Evolutionary conservation across 2,329 filamentous ascomycete species (phyloP).

Genomic region (Ophiostoma triangulosporum): DNA sequence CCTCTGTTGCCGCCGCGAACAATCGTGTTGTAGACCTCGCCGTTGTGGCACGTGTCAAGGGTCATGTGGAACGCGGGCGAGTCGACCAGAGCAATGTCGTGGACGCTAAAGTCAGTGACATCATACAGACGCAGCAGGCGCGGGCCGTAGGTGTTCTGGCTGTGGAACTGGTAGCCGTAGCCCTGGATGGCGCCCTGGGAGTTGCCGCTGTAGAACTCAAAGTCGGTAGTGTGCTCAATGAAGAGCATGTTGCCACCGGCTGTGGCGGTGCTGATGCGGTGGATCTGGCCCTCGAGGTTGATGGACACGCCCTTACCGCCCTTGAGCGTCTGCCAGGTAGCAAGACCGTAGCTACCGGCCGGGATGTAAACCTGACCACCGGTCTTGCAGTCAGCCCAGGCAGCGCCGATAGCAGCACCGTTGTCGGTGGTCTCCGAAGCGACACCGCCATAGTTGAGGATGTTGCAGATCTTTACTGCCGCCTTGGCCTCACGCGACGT

Average conservation of each 20-base stretch:
- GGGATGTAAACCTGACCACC: not conserved
- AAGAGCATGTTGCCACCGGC: slow-evolving; percentile 17
- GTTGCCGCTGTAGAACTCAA: slow-evolving; percentile 31
- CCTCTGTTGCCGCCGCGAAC: slow-evolving; percentile 36
- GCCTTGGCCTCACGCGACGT: slow-evolving; percentile 3
- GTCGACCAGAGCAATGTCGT: slow-evolving; percentile 35
- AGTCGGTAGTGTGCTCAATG: slow-evolving; percentile 23
- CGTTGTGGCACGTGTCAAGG: slow-evolving; percentile 26
- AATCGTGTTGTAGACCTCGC: slow-evolving; percentile 41
- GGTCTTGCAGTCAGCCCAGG: not conserved
- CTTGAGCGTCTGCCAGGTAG: not conserved
- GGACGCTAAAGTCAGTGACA: slow-evolving; percentile 31
- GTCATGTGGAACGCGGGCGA: slow-evolving; percentile 17
- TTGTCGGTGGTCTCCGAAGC: not conserved
- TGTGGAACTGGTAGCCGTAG: slow-evolving; percentile 33
- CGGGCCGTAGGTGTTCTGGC: slow-evolving; percentile 22
- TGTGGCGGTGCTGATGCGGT: slow-evolving; percentile 1
- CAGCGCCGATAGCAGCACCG: not conserved
- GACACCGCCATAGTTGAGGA: not conserved
- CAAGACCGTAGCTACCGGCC: not conserved
- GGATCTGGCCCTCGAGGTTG: not conserved
- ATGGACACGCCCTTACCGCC: not conserved
- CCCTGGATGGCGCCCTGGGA: slow-evolving; percentile 36
- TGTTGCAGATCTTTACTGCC: not conserved
- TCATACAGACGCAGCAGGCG: slow-evolving; percentile 32